Conservation (phyloP, 2,329 filamentous ascomycete genomes). For the Neopestalotiopsis clavispora region DNA sequence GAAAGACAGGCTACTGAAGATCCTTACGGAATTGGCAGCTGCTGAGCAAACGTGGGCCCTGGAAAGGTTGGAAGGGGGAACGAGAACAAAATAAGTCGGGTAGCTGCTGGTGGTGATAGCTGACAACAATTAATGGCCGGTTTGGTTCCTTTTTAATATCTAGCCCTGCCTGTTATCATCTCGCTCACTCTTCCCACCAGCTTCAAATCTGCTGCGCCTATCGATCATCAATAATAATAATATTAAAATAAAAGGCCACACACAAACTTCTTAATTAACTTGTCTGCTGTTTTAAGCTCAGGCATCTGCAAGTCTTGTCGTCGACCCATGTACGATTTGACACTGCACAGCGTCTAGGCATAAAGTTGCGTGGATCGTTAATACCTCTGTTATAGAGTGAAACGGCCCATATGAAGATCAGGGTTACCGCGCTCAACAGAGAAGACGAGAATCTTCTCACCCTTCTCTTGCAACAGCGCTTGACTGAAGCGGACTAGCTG, state of each 20-base stretch:
- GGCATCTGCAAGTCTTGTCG: conserved; percentile 10
- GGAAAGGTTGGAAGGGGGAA: conserved; percentile 1
- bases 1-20: conserved; percentile 6
- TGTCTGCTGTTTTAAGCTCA: conserved; percentile 3
- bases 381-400: conserved; percentile 21
- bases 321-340: conserved; percentile 18
- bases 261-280: not conserved
- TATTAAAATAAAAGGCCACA: not conserved
- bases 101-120: conserved; percentile 4
- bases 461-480: not conserved
- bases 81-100: not conserved
- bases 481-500: conserved; percentile 12
- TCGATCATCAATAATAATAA: not conserved
- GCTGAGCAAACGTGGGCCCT: conserved; percentile 13
- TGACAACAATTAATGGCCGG: conserved; percentile 12
- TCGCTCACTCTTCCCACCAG: not conserved
- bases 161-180: not conserved
- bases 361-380: conserved; percentile 17
- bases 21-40: conserved; percentile 16
- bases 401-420: conserved; percentile 22
- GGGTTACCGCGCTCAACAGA: conserved; percentile 12
- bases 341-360: conserved; percentile 8
- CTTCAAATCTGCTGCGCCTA: not conserved
- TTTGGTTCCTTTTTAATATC: conserved; percentile 17
- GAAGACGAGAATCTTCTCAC: not conserved